Evolutionary conservation across 352 stramenopile genomes (phyloP).

Genomic region (Phytophthora vignae): DNA sequence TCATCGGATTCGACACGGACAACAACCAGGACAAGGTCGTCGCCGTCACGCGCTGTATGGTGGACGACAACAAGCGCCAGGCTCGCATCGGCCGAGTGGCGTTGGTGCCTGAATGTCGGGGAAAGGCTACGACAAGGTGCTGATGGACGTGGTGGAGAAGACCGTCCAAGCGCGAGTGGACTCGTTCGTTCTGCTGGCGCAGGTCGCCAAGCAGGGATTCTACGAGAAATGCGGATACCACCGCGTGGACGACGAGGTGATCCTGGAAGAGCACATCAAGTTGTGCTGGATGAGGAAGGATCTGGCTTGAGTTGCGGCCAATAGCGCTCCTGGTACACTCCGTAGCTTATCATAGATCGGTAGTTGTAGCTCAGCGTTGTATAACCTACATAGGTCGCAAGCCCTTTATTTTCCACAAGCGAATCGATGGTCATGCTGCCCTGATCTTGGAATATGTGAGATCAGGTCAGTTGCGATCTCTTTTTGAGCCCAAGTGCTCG

Average conservation of each 20-base stretch:
- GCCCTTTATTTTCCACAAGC: too few species aligned
- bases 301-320: background rate
- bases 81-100: conserved; percentile 14
- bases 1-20: conserved; percentile 11
- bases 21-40: conserved; percentile 9
- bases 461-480: background rate
- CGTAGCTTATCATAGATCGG: background rate
- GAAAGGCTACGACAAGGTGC: conserved; percentile 8
- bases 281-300: conserved; percentile 15
- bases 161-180: conserved; percentile 2
- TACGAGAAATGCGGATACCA: conserved; percentile 7
- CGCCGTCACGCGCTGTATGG: conserved; percentile 5
- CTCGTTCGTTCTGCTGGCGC: conserved; percentile 10
- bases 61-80: conserved; percentile 6
- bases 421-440: too few species aligned
- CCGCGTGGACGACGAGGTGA: conserved; percentile 7
- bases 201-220: conserved; percentile 6
- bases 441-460: too few species aligned
- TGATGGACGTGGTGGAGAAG: conserved; percentile 14
- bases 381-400: too few species aligned
- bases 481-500: background rate
- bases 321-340: too few species aligned
- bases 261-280: conserved; percentile 19
- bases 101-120: conserved; percentile 4
- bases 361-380: too few species aligned